Base-by-base conservation (phyloP, 306 rosid genomes). In the Trifolium subterraneum region DNA sequence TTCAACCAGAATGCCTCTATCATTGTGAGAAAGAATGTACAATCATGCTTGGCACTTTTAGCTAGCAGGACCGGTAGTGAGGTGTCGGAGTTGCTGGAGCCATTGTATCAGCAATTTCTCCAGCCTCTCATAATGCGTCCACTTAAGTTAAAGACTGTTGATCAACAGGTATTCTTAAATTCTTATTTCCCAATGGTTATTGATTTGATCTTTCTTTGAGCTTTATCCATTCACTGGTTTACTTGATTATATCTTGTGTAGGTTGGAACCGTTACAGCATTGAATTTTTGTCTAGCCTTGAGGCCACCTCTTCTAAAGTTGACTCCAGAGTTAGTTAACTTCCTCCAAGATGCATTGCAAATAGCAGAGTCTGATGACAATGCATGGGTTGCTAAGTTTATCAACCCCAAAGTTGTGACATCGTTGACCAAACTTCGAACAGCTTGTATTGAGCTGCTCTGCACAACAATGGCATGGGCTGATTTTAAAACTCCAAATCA, bases 391-490 rank as follows among this genome's bases (percentile, higher is more conserved):
- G 91, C 91, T 72, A 95, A 95, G 91, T 84, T 80, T 83, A 88
- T 92, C 87, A 95, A 90, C 88, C 93, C 98, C 27, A 95, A 92
- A 84, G 88, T 95, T 35, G 87, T 96, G 33, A 90, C 99, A 33
- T 95, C 99, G 20, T 73, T 92, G 81, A 92, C 89, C 70, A 95
- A 90, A 82, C 99, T 95, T 64, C 89, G 93, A 76, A 95, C 97
- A 48, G 98, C 96, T 66, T 92, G 99, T 89, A 95, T 95, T 65
- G 99, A 95, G 86, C 81, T 95, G 71, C 92, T 95, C 48, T 95
- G 99, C 79, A 95, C 99, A 29, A 87, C 99, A 14, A 95, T 95
- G 98, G 97, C 99, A 22, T 95, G 99, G 99, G 90, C 98, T 78
- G 99, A 95, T 77, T 95, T 95, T 78, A 90, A 86, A 84, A 88